A percentile compares a stretch with the other conserved stretches of the same genome.
Evolutionary conservation across 768 basidiomycete species (phyloP).

Genomic region (Mycena galericulata): DNA sequence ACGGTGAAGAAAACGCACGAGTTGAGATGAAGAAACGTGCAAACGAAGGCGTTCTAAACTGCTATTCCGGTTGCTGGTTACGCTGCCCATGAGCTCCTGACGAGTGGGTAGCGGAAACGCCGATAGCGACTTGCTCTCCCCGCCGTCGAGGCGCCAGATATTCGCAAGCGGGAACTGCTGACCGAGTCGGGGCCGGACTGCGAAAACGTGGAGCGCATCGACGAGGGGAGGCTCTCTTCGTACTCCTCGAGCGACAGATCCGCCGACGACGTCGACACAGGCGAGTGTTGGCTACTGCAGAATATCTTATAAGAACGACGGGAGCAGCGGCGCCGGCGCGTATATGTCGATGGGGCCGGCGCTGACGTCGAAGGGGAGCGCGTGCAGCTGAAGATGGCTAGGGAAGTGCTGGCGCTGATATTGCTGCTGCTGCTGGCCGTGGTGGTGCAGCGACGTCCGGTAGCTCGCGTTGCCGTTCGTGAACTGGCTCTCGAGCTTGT

Average conservation of each 20-base stretch:
- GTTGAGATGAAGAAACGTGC: too few relatives aligned
- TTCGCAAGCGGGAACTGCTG: conserved; percentile 55
- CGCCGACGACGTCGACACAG: too few relatives aligned
- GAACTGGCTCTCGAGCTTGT: conserved; percentile 60
- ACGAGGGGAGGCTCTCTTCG: too few relatives aligned
- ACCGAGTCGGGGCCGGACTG: conserved; percentile 41
- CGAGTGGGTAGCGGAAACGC: conserved; percentile 59
- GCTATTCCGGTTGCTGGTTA: conserved; percentile 53
- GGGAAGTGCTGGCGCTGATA: conserved; percentile 33
- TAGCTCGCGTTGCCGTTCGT: conserved; percentile 61
- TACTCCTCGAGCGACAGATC: too few relatives aligned
- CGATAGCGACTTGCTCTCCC: too few relatives aligned
- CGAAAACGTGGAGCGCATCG: too few relatives aligned
- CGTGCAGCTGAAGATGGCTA: conserved; percentile 32
- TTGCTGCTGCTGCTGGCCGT: conserved; percentile 27
- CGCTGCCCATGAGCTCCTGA: conserved; percentile 51
- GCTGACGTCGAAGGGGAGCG: conserved; percentile 23
- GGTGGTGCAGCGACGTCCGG: conserved; percentile 70
- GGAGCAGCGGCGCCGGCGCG: conserved; percentile 69
- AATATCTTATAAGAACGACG: conserved; percentile 82
- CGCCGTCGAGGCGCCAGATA: conserved; percentile 81
- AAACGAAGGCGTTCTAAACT: conserved; percentile 31
- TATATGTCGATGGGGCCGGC: conserved; percentile 28
- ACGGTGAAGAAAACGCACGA: conserved; percentile 6
- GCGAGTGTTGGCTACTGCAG: conserved; percentile 77